A percentile compares a stretch with the other conserved stretches of the same genome.
Conservation (phyloP, 2,329 filamentous ascomycete genomes). For the Aspergillus texensis region DNA sequence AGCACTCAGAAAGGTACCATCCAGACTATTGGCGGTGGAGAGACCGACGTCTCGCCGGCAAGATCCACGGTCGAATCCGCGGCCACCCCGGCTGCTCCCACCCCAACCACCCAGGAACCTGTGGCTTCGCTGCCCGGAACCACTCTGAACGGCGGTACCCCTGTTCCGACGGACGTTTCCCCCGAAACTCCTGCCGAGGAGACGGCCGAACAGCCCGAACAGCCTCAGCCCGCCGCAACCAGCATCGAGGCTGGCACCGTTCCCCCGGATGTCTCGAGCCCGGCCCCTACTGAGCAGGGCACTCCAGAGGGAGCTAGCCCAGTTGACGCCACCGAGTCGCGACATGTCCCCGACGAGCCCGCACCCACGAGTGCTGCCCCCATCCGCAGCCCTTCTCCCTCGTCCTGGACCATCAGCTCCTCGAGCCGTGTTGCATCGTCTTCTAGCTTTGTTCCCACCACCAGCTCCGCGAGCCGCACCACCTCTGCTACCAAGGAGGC, state of each 20-base stretch:
- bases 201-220: background rate
- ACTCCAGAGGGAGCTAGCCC: background rate
- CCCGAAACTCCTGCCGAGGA: background rate
- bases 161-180: background rate
- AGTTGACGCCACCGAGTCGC: background rate
- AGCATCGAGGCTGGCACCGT: background rate
- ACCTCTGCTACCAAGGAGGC: background rate
- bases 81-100: background rate
- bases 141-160: background rate
- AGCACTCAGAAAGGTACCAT: background rate
- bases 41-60: background rate
- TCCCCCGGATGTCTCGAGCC: background rate
- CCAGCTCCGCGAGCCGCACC: background rate
- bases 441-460: background rate
- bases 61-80: background rate
- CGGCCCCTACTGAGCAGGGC: background rate
- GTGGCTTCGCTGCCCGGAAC: background rate
- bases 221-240: background rate
- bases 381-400: background rate
- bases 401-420: background rate
- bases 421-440: slow-evolving; percentile 1
- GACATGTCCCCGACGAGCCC: background rate
- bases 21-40: background rate
- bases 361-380: background rate
- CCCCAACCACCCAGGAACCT: background rate